Evolutionary conservation across 2,329 filamentous ascomycete genomes (phyloP), one percentile per base, ranked within the genome.

Genomic region (Cladobotryum mycophilum): DNA sequence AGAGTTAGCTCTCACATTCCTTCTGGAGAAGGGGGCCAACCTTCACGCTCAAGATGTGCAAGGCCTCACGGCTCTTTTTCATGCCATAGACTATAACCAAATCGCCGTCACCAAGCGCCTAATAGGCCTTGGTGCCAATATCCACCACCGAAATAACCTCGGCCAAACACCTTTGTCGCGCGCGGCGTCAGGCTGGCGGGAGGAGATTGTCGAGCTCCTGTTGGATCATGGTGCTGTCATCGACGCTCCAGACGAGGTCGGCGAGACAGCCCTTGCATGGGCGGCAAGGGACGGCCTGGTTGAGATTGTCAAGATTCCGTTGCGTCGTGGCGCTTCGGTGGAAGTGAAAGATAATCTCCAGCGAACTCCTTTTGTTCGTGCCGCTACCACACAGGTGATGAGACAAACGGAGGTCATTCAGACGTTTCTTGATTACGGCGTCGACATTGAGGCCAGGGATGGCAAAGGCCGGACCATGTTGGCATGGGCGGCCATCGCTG

Each of bases 251-350:
- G 37, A 47, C 15, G 22, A 12, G 17, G 22, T 20, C 5, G 42
- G 47, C 14, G 37, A 35, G 22, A 53, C 47, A 11, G 37, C 47
- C 8, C 47, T 53, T 1, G 50, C 20, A 5, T 47, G 42, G 51
- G 51, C 51, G 3, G 42, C 47, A 2, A n/a, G 33, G 9, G 45
- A 25, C 9, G 51, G 47, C 1, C 41, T 46, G 7, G 11, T 11
- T 1, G 42, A 41, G 37, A 9, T 50, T 20, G 51, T 50, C 17
- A 7, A n/a, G 6, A 44, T 46, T 34, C 33, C 50, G 11, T 20
- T 53, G 14, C 12, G 34, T 14, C 17, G 45, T 2, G 46, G 50
- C 9, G 50, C 50, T 12, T 40, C 12, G 6, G 13, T 49, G 25
- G 15, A 52, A 9, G 4, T 12, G 5, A 14, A 5, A 20, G 49